Evolutionary conservation across 1,284 basidiomycete genomes (phyloP), one percentile per base, ranked within the genome.

Genomic region (Salmacisia buchloeana): DNA sequence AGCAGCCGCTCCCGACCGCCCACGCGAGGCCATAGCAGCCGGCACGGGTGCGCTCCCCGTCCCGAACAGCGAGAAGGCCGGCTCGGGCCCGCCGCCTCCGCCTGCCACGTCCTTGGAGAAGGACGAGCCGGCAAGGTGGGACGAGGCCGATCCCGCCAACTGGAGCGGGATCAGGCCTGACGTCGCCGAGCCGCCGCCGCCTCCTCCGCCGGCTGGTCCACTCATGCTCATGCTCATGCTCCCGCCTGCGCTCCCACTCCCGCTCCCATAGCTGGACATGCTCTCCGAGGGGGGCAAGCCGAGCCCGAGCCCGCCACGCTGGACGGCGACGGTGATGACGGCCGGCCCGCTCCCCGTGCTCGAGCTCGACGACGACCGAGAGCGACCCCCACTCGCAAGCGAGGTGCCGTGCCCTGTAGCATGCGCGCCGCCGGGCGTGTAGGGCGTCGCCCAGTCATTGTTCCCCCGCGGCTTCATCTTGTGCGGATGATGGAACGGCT

Each of bases 361-460:
- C 41, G 41, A 15, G 10, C 18, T 43, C 10, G 41, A 43, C 7
- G 41, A 43, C 41, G 41, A 43, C 41, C 41, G 10, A 12, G 41
- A 43, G 6, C 41, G 41, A 1, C 41, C 41, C 18, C 41, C 41
- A 18, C n/a, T n/a, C n/a, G n/a, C n/a, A n/a, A n/a, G n/a, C 15
- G 39, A 43, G 39, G 15, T 15, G 15, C 39, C n/a, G n/a, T n/a
- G n/a, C n/a, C n/a, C n/a, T n/a, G n/a, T n/a, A 43, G 39, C 15
- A 3, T 21, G 18, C 39, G 39, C 5, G 18, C 18, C 4, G 39
- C 39, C 39, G 3, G 39, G 18, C 18, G 49, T 54, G 27, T 54
- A 54, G 3, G 49, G 49, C 29, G 49, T 54, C 9, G 49, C 49
- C 49, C 49, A 54, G 34, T 54, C 49, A 54, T 54, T 54, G 27